phyloP scores from a whole-genome alignment of 1,284 basidiomycete species.

The Irpex sp. region DNA sequence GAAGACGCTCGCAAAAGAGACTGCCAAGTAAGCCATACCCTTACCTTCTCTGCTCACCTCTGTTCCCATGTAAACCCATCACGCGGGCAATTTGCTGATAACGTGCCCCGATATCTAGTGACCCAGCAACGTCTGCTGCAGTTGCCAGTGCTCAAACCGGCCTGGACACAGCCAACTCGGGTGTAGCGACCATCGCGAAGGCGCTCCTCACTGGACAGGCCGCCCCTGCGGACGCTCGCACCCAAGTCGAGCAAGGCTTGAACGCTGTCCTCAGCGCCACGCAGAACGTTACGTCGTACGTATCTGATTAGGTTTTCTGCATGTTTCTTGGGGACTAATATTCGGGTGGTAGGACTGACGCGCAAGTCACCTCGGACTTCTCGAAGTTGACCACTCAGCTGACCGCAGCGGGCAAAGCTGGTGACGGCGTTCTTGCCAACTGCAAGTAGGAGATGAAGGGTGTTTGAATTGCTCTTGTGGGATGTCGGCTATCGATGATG shows the following conservation, averaged over 20 bases:
- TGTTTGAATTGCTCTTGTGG: not conserved
- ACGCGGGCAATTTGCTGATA: not conserved
- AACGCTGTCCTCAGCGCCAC: conserved; percentile 30
- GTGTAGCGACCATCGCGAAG: conserved; percentile 31
- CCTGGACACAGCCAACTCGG: conserved; percentile 28
- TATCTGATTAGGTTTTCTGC: conserved; percentile 2
- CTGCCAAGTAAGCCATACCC: conserved; percentile 12
- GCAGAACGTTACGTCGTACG: conserved; percentile 30
- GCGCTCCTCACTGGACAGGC: conserved; percentile 30
- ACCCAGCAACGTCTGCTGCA: conserved; percentile 22
- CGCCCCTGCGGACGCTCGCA: conserved; percentile 32
- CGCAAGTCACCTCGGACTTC: conserved; percentile 8
- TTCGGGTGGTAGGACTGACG: not conserved
- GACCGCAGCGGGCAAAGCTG: conserved; percentile 3
- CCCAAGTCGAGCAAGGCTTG: conserved; percentile 31
- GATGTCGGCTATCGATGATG: not conserved
- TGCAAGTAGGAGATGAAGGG: conserved; percentile 6
- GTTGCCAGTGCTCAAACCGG: conserved; percentile 24
- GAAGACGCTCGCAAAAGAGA: not conserved
- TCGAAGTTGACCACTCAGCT: conserved; percentile 5
- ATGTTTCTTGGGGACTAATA: not conserved
- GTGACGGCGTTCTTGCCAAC: conserved; percentile 14
- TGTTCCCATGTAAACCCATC: not conserved
- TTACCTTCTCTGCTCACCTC: not conserved
- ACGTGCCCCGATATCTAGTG: conserved; percentile 18